Conservation (phyloP, 768 basidiomycete genomes). For the Leccinum truebloodii region DNA sequence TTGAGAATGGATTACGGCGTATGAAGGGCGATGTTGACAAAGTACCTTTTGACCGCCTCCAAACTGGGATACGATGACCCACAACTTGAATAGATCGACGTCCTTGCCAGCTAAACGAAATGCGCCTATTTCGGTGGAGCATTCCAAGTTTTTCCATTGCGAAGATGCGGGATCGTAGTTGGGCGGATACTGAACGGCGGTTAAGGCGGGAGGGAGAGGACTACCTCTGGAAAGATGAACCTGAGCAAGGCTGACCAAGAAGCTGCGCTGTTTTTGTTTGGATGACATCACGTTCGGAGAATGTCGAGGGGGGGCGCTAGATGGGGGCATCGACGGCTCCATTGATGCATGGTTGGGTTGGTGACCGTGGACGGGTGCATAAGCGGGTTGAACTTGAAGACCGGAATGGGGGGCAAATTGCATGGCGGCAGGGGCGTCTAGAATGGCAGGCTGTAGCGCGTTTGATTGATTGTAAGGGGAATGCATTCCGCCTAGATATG, state of each 20-base stretch:
- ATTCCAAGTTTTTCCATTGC: conserved; percentile 66
- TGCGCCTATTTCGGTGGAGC: conserved; percentile 58
- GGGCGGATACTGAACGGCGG: conserved; percentile 54
- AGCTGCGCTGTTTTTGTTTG: conserved; percentile 59
- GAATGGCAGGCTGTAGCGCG: conserved; percentile 41
- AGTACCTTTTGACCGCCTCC: conserved; percentile 68
- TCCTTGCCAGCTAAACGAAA: conserved; percentile 74
- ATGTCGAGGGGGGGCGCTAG: conserved; percentile 40
- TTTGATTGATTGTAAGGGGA: conserved; percentile 31
- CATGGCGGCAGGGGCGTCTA: conserved; percentile 41
- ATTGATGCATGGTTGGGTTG: conserved; percentile 39
- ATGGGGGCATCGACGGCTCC: conserved; percentile 46
- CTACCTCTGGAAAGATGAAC: conserved; percentile 55
- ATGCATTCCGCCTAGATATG: conserved; percentile 64
- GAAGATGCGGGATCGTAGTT: conserved; percentile 65
- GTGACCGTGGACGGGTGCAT: conserved; percentile 39
- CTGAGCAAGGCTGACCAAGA: conserved; percentile 59
- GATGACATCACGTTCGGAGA: conserved; percentile 35
- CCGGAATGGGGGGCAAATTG: conserved; percentile 45
- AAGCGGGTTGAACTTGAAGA: conserved; percentile 43
- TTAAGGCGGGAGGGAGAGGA: conserved; percentile 78
- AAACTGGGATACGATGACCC: conserved; percentile 55
- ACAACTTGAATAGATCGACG: conserved; percentile 74
- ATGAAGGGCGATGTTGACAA: conserved; percentile 14
- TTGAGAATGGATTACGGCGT: conserved; percentile 15